Evolutionary conservation across 1,284 basidiomycete genomes (phyloP).

Genomic region (Ceratobasidium sp.): DNA sequence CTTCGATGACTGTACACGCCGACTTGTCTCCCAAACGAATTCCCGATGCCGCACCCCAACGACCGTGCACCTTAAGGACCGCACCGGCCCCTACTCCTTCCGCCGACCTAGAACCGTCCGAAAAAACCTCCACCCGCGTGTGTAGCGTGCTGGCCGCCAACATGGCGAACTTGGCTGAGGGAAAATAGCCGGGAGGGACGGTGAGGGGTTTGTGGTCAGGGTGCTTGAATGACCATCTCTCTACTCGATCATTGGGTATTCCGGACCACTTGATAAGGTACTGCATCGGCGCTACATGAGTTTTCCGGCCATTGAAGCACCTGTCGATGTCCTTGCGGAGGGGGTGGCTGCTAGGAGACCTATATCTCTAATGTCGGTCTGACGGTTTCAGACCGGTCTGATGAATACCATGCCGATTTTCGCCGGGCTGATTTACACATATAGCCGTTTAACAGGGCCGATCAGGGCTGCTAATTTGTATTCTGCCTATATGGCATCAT

Average conservation of each 20-base stretch:
- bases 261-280: background rate
- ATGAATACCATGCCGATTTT: background rate
- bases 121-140: too few relatives aligned
- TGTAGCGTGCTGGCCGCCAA: too few relatives aligned
- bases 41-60: too few relatives aligned
- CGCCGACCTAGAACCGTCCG: too few relatives aligned
- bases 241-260: background rate
- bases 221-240: background rate
- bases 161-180: too few relatives aligned
- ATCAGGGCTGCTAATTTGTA: background rate
- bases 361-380: too few relatives aligned
- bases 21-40: too few relatives aligned
- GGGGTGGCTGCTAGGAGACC: background rate
- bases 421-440: background rate
- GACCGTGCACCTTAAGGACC: too few relatives aligned
- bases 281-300: background rate
- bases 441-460: background rate
- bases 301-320: too few relatives aligned
- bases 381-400: too few relatives aligned
- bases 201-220: background rate
- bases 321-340: background rate
- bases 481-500: background rate
- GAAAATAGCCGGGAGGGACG: background rate
- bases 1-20: background rate
- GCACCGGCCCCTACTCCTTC: too few relatives aligned